phyloP scores from a whole-genome alignment of 2,329 filamentous ascomycete species.

The Penicillium sp. region DNA sequence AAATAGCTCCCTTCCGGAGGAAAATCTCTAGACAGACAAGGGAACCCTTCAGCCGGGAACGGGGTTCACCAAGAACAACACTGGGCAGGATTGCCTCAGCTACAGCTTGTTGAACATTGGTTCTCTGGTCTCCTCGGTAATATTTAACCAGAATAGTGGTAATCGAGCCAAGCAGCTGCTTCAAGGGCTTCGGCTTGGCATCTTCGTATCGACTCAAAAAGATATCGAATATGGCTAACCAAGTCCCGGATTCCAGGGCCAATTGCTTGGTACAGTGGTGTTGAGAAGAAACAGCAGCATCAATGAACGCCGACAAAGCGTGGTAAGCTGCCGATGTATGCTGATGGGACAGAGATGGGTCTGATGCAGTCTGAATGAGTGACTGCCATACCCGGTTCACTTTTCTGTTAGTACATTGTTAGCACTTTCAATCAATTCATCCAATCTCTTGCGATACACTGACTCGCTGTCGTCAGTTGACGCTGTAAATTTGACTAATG shows the following conservation, averaged over 20 bases:
- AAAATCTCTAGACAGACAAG: constrained; percentile 38
- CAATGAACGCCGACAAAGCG: constrained; percentile 45
- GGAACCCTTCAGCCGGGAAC: constrained; percentile 38
- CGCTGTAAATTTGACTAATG: constrained; percentile 33
- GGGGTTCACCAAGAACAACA: constrained; percentile 40
- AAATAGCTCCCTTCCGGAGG: constrained; percentile 38
- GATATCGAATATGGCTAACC: constrained; percentile 41
- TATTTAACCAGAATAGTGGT: constrained; percentile 33
- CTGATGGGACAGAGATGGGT: constrained; percentile 34
- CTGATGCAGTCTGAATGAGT: constrained; percentile 42
- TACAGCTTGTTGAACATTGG: constrained; percentile 24
- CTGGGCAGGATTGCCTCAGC: constrained; percentile 32
- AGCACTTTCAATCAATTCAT: background rate
- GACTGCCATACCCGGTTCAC: constrained; percentile 38
- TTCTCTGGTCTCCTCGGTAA: constrained; percentile 19
- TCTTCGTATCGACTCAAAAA: constrained; percentile 43
- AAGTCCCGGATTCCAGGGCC: constrained; percentile 34
- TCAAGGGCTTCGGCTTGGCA: constrained; percentile 45
- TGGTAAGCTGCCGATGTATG: constrained; percentile 47
- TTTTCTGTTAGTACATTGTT: constrained; percentile 24
- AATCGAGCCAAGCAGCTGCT: constrained; percentile 44
- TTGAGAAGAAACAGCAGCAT: constrained; percentile 35
- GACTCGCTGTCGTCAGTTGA: constrained; percentile 34
- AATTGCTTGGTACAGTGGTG: constrained; percentile 33
- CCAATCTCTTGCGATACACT: constrained; percentile 12